Percentiles rank a stretch among this genome's conserved stretches.
Evolutionary conservation across 306 rosid genomes (phyloP).

Genomic region (Sicyos baderoa): DNA sequence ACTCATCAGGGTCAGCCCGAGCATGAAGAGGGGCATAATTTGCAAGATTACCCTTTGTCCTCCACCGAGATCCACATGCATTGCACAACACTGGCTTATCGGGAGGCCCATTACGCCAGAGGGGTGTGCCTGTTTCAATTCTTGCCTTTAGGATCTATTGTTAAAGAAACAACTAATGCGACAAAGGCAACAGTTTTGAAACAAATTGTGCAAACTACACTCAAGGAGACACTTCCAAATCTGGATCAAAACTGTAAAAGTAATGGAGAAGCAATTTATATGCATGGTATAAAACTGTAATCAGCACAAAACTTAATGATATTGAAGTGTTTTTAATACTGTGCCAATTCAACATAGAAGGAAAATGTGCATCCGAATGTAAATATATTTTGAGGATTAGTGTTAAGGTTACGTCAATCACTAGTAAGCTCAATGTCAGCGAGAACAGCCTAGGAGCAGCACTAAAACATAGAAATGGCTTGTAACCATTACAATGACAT

Average conservation of each 20-base stretch:
- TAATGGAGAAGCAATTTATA: background rate
- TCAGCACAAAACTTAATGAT: background rate
- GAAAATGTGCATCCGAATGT: background rate
- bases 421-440: conserved; percentile 6
- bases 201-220: background rate
- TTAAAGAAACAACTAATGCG: conserved; percentile 13
- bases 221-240: background rate
- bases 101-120: conserved; percentile 99
- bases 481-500: background rate
- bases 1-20: conserved; percentile 74
- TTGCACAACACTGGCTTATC: conserved; percentile 98
- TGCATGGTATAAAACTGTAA: background rate
- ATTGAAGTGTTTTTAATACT: background rate
- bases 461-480: background rate
- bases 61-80: conserved; percentile 99
- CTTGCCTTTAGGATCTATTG: conserved; percentile 4
- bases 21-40: conserved; percentile 98
- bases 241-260: background rate
- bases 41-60: conserved; percentile 95
- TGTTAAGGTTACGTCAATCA: background rate
- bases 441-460: background rate
- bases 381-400: background rate
- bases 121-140: conserved; percentile 80
- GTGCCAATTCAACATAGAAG: conserved; percentile 2
- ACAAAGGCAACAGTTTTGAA: background rate